Evolutionary conservation across 1,139 yeast genomes (phyloP), one percentile per base, ranked within the genome.

Genomic region (Sugiyamaella paludigena): DNA sequence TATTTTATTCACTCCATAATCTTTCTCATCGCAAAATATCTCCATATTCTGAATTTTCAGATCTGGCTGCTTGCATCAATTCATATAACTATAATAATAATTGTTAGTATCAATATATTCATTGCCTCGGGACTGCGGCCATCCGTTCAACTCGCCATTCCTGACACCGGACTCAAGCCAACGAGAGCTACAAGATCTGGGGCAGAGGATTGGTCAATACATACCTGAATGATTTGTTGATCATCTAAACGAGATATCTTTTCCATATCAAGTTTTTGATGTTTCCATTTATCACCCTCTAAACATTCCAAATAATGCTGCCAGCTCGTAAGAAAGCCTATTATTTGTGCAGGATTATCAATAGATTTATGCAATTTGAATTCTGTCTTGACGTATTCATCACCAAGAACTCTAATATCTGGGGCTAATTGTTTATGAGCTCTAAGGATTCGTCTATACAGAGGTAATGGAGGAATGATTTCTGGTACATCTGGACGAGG

Each of bases 301-400:
- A 92, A 77, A 64, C 76, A 73, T 48, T 79, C 79, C 51, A 87
- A 76, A 62, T 92, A 92, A 59, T 87, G 63, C 58, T 92, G 98
- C 98, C 98, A 92, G 56, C 88, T 84, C 1, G 95, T 81, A 55
- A 92, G 75, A 61, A 92, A 92, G 10, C 97, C 98, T 8, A 94
- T 91, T 32, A 92, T 88, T 63, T 91, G 96, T 34, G 89, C 74
- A 1, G 98, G 98, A 65, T 92, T 89, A 58, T 89, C 96, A 11
- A 84, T 77, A 43, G 73, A 69, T 55, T 81, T 79, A 69, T 94
- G 98, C n/a, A 92, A 84, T 58, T 81, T 81, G 72, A 92, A 92
- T 68, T 92, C 98, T 27, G 84, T 79, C 63, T 83, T 87, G 49
- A 92, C 96, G 67, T 92, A 92, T 58, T 81, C 78, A 66, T 92